Percentiles rank a stretch among this genome's conserved stretches.
Evolutionary conservation across 116 monocot genomes (phyloP).

Genomic region (Cymodocea nodosa): DNA sequence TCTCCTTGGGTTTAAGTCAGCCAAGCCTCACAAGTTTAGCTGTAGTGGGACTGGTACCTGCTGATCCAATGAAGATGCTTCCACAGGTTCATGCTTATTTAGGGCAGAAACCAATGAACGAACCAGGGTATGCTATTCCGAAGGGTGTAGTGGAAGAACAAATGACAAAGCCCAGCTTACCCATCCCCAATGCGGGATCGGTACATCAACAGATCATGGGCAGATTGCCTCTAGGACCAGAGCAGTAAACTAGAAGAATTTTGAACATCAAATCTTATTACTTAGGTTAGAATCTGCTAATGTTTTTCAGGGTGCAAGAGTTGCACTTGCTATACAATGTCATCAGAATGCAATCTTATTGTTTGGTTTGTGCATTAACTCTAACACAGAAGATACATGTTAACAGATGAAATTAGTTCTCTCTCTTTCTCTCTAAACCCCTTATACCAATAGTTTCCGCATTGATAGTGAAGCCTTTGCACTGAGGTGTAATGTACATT

Average conservation of each 20-base stretch:
- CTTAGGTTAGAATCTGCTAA: no score
- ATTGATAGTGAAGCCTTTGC: no score
- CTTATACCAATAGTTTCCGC: no score
- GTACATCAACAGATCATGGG: constrained; percentile 29
- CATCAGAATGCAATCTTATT: no score
- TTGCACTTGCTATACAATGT: no score
- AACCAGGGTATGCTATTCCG: constrained; percentile 27
- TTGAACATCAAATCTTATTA: not conserved
- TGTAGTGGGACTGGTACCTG: constrained; percentile 14
- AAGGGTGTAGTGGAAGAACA: constrained; percentile 28
- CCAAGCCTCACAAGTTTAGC: constrained; percentile 23
- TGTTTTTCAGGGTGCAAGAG: no score
- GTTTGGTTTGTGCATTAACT: no score
- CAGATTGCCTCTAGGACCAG: constrained; percentile 30
- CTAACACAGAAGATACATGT: no score
- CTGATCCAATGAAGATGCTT: constrained; percentile 4
- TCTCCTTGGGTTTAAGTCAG: constrained; percentile 34
- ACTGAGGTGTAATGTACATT: no score
- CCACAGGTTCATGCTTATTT: constrained; percentile 21
- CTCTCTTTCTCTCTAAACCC: no score
- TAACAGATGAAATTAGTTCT: no score
- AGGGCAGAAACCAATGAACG: constrained; percentile 6
- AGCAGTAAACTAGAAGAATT: constrained; percentile 19
- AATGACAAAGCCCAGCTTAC: constrained; percentile 10
- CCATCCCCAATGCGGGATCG: constrained; percentile 11